Base-by-base conservation (phyloP, 306 rosid species). In the Rubus parviflorus region DNA sequence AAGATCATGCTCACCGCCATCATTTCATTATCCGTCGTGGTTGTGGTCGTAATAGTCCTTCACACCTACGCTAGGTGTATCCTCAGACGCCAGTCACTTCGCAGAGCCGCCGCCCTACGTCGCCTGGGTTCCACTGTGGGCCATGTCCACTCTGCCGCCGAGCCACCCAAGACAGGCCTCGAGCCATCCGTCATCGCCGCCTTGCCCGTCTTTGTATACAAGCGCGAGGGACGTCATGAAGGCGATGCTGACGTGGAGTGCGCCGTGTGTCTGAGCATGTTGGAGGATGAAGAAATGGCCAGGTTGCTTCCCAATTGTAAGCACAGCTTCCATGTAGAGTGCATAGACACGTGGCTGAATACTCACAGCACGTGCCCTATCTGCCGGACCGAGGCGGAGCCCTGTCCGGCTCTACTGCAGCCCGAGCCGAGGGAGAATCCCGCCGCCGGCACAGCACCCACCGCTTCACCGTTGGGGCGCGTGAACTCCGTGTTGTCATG, bases 11-110 rank as follows among this genome's bases (percentile, higher is more conserved):
- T 90, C 49, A 67, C 72, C 4, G 90, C 98, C 74, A 83, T 94
- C 56, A 45, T 83, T 30, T 89, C 93, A 46, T 80, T 94, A 43
- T 79, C 92, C 2, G 20, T 76, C 19, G 93, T 92, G 41, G 70
- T 94, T 9, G 11, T 86, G 6, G 41, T 92, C 2, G 97, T 92
- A 8, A 25, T 94, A 0, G 86, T 88, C 4, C 97, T 94, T 22
- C 98, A 92, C 75, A 62, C 93, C 77, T 94, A 94, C 17, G 97
- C 97, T 0, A 83, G 95, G 73, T 85, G 49, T 10, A 81, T 81
- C 48, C 87, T 94, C 20, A 68, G 83, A 15, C 91, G 97, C 63
- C 97, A 86, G 20, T 84, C 90, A 11, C 97, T 86, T 3, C 94
- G 93, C 25, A 84, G 90, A 0, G 81, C 81, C 2, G 80, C 81